Percentiles rank a stretch among this genome's conserved stretches.
Evolutionary conservation across 2,329 filamentous ascomycete species (phyloP).

Genomic region (Chrysosphaeria jannelii): DNA sequence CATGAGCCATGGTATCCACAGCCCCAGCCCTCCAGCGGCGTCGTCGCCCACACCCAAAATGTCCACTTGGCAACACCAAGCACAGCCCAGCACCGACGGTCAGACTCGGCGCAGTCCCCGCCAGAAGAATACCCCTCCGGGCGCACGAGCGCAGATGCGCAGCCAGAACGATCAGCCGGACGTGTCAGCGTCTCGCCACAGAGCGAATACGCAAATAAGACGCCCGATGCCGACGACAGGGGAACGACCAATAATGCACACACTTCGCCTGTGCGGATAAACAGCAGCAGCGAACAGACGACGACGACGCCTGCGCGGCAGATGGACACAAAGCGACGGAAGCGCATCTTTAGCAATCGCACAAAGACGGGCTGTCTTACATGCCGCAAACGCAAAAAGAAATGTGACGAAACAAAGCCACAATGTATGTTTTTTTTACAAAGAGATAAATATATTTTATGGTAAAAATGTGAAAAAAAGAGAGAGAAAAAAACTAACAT

Average conservation of each 20-base stretch:
- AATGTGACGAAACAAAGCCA: slow-evolving; percentile 83
- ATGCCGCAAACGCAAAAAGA: slow-evolving; percentile 80
- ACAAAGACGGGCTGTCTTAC: slow-evolving; percentile 92
- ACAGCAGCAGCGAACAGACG: too few species aligned
- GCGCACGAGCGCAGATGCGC: too few species aligned
- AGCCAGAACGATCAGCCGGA: slow-evolving; percentile 2
- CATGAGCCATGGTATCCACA: slow-evolving; percentile 18
- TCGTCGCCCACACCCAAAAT: too few species aligned
- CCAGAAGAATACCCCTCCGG: slow-evolving; percentile 19
- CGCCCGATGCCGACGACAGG: slow-evolving; percentile 21
- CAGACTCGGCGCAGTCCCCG: slow-evolving; percentile 12
- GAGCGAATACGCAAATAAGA: slow-evolving; percentile 20
- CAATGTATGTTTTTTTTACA: slow-evolving; percentile 39
- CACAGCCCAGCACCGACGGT: slow-evolving; percentile 12
- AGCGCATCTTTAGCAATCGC: slow-evolving; percentile 70
- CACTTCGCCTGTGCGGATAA: slow-evolving; percentile 11
- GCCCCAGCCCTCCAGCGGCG: too few species aligned
- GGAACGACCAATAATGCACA: too few species aligned
- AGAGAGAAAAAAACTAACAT: too few species aligned
- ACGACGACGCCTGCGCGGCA: slow-evolving; percentile 13
- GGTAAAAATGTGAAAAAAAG: too few species aligned
- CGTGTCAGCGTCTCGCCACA: slow-evolving; percentile 13
- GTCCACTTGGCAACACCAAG: not conserved
- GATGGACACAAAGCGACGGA: slow-evolving; percentile 35
- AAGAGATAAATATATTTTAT: too few species aligned